Base-by-base conservation (phyloP, 1,284 basidiomycete genomes). In the Earliella scabrosa region DNA sequence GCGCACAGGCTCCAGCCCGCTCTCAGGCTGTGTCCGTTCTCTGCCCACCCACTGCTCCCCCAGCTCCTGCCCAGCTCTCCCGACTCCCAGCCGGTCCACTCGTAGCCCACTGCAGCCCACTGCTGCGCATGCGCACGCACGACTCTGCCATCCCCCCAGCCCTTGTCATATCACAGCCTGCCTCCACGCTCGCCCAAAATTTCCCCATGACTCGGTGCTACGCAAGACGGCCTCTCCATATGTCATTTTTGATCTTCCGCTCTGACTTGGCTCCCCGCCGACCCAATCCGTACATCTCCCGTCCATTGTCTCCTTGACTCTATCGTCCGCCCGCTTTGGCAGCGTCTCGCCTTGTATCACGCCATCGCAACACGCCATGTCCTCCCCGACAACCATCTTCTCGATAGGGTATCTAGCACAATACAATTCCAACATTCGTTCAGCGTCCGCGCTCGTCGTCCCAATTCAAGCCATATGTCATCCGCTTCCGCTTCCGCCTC, bases 131-230 rank as follows among this genome's bases (percentile, higher is more conserved):
- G n/a, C n/a, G n/a, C 14, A 13, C 16, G 14, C 26, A 23, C 44
- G 18, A 32, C 26, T n/a, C 23, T 9, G 21, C 23, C 50, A 21
- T 23, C 2, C 9, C 18, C 47, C 43, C 23, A 29, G 29, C 43
- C 14, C 36, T 27, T 23, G 8, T 4, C 48, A 18, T 44, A 47
- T 50, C 55, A 57, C 32, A 18, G 52, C 57, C 52, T 31, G 23
- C 41, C 48, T 47, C 39, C 31, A 47, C 45, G 40, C 40, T 50
- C 56, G 41, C 44, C 14, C 24, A 48, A 51, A 53, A 32, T 31
- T 26, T 56, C 52, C 52, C 35, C 60, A 62, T 62, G 60, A 62
- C 60, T 62, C 60, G 36, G 24, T 23, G 4, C 50, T 32, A 32
- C 52, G 45, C 45, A 51, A 50, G 23, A 18, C 41, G 36, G 26